These are phyloP conservation scores for Colletotrichum chlorophyti DNA, from an alignment of 2,329 filamentous ascomycete species.

Conservation along the genomic window DNA sequence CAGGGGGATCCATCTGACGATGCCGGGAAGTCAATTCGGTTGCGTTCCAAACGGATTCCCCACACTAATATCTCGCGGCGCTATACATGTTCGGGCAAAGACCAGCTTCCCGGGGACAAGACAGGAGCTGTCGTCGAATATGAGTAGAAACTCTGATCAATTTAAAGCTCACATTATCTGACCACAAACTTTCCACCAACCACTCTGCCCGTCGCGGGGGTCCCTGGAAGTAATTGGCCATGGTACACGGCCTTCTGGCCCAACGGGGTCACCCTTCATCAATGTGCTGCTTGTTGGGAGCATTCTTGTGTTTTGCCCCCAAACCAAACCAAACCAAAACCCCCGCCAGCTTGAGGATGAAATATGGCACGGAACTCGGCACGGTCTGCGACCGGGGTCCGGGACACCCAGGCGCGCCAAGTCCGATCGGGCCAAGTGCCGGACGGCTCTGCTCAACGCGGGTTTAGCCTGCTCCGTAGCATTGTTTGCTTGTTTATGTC, in stretches of 20 bases:
- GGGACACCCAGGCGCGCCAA: background rate
- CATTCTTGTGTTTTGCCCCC: background rate
- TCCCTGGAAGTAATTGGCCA: background rate
- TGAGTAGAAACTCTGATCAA: conserved; percentile 13
- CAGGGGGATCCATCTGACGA: too few relatives aligned
- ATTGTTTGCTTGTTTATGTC: conserved; percentile 7
- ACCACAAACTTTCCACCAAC: conserved; percentile 26
- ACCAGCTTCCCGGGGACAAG: background rate
- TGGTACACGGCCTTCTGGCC: conserved; percentile 1
- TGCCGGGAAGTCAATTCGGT: too few relatives aligned
- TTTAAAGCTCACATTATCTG: conserved; percentile 15
- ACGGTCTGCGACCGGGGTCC: background rate
- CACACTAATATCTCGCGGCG: background rate
- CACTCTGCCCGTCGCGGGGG: background rate
- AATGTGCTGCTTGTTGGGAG: background rate
- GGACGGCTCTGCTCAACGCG: conserved; percentile 9
- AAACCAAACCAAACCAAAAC: background rate
- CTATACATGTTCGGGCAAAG: conserved; percentile 11
- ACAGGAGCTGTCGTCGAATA: too few relatives aligned
- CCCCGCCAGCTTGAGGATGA: background rate
- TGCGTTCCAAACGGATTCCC: too few relatives aligned
- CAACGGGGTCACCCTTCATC: background rate
- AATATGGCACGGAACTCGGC: conserved; percentile 27
- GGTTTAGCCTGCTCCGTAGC: conserved; percentile 13
- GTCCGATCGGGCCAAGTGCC: conserved; percentile 14